These are phyloP conservation scores for Epichloe festucae DNA, from an alignment of 2,329 filamentous ascomycete species.

Conservation along the genomic window DNA sequence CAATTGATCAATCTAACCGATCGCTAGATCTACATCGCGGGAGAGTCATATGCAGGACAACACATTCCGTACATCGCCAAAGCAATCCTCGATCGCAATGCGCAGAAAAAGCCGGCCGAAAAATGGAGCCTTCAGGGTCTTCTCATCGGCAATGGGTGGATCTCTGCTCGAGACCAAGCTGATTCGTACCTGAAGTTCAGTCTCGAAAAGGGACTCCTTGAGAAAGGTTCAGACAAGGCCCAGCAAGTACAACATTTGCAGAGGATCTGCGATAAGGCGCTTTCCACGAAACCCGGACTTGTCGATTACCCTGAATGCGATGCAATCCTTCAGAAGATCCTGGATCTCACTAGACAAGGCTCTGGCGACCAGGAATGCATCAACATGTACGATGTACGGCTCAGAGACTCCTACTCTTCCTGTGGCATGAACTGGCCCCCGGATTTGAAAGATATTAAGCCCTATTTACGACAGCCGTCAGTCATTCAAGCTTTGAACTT, in stretches of 20 bases:
- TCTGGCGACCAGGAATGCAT: constrained; percentile 49
- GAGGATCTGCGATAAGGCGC: constrained; percentile 52
- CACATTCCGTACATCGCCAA: constrained; percentile 96
- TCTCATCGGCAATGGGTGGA: constrained; percentile 96
- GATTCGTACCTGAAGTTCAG: constrained; percentile 72
- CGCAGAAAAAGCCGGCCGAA: constrained; percentile 24
- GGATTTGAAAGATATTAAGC: constrained; percentile 63
- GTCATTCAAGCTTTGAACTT: constrained; percentile 74
- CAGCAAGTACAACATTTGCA: constrained; percentile 56
- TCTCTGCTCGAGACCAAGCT: constrained; percentile 83
- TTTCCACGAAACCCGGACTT: constrained; percentile 31
- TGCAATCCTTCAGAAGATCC: constrained; percentile 57
- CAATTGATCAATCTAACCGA: not conserved
- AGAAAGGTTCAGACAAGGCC: constrained; percentile 50
- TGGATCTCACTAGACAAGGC: constrained; percentile 48
- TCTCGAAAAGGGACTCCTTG: constrained; percentile 61
- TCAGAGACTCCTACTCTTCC: constrained; percentile 64
- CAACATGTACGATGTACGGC: constrained; percentile 96
- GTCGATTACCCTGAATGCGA: constrained; percentile 68
- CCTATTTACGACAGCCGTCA: constrained; percentile 73
- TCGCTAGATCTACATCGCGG: constrained; percentile 73
- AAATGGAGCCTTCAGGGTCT: constrained; percentile 72
- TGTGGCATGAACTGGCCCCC: constrained; percentile 99
- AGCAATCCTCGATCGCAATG: constrained; percentile 80
- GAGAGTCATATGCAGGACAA: constrained; percentile 93